Evolutionary conservation across 2,329 filamentous ascomycete genomes (phyloP).

Genomic region (Cladosporium sphaerospermum): DNA sequence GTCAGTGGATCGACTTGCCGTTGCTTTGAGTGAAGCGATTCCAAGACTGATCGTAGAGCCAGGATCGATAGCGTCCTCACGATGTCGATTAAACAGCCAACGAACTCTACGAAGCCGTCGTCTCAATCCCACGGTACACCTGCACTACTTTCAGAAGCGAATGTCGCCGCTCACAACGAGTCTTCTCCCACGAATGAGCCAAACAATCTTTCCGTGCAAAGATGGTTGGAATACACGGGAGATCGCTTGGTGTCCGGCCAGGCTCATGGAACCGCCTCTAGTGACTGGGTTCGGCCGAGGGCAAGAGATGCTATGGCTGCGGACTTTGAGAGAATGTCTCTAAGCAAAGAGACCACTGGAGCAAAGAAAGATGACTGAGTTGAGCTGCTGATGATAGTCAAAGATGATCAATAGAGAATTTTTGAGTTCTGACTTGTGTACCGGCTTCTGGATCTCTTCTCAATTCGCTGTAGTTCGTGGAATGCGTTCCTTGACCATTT

Average conservation of each 20-base stretch:
- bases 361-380: too few species aligned
- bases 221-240: background rate
- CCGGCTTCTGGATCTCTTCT: background rate
- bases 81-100: too few species aligned
- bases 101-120: too few species aligned
- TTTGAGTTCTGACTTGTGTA: background rate
- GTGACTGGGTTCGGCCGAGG: background rate
- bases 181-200: background rate
- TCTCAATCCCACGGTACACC: too few species aligned
- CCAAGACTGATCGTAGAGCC: too few species aligned
- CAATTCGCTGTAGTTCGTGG: background rate
- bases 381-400: background rate
- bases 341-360: background rate
- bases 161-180: background rate
- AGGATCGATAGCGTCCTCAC: too few species aligned
- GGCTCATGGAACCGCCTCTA: background rate
- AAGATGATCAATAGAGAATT: background rate
- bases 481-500: slow-evolving; percentile 27
- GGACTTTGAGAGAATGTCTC: background rate
- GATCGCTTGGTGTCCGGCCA: background rate
- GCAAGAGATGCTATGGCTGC: background rate
- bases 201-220: background rate
- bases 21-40: too few species aligned
- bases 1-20: too few species aligned
- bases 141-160: background rate